phyloP scores from a whole-genome alignment of 139 green algal genomes.

The Tetradesmus lagerheimii region DNA sequence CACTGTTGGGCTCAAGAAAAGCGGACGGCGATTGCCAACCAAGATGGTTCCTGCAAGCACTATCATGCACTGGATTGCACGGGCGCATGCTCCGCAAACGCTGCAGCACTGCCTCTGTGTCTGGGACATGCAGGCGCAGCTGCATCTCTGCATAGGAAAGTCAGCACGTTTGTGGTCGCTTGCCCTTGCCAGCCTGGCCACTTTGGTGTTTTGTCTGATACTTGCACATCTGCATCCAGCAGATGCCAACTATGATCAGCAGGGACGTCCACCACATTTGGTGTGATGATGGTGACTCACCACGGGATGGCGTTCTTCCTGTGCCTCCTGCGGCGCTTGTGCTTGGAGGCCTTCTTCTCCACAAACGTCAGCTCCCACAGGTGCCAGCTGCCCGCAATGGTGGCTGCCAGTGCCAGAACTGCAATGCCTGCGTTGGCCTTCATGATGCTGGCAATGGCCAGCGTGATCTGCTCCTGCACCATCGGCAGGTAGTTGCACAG shows the following conservation, averaged over 20 bases:
- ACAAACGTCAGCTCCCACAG: slow-evolving; percentile 64
- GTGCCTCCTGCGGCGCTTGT: slow-evolving; percentile 64
- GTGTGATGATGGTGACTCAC: slow-evolving; percentile 63
- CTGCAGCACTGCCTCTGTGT: too few relatives aligned
- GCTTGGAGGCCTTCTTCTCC: slow-evolving; percentile 70
- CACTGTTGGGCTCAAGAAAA: too few relatives aligned
- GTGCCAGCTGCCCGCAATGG: slow-evolving; percentile 46
- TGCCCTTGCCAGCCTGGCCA: too few relatives aligned
- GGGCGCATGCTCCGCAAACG: background rate
- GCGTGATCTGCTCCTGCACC: slow-evolving; percentile 50
- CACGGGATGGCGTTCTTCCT: slow-evolving; percentile 68
- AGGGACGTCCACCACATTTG: too few relatives aligned
- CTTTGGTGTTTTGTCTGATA: background rate
- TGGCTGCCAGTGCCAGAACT: slow-evolving; percentile 4
- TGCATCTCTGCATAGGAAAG: too few relatives aligned
- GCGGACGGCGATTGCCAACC: too few relatives aligned
- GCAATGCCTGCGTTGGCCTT: slow-evolving; percentile 18
- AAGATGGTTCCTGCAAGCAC: background rate
- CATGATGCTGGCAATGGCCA: slow-evolving; percentile 44
- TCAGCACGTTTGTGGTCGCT: too few relatives aligned
- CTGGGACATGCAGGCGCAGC: too few relatives aligned
- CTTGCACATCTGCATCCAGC: background rate
- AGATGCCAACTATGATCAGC: too few relatives aligned
- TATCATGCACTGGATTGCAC: too few relatives aligned
- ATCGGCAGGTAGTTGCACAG: slow-evolving; percentile 61